These are phyloP conservation scores for Fagopyrum homotropicum DNA, from an alignment of 148 eudicot genomes.

Conservation along the genomic window DNA sequence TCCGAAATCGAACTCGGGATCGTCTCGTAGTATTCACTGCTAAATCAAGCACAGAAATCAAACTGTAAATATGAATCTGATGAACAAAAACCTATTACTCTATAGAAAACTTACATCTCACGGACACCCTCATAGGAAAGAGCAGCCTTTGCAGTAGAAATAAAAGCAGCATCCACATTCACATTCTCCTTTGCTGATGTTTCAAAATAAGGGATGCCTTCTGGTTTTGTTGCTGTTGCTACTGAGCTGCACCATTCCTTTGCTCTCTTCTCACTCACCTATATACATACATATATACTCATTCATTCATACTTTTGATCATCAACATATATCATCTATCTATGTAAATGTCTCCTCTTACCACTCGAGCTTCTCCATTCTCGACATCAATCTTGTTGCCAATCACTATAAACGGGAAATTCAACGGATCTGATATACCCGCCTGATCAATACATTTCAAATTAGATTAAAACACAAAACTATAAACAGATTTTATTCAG, in stretches of 20 bases:
- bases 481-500: not conserved
- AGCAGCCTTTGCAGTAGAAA: conserved; percentile 47
- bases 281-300: not conserved
- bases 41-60: not conserved
- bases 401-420: conserved; percentile 52
- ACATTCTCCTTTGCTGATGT: conserved; percentile 55
- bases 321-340: not conserved
- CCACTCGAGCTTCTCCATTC: conserved; percentile 44
- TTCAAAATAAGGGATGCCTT: conserved; percentile 48
- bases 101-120: conserved; percentile 29
- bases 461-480: not conserved
- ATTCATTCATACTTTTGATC: not conserved
- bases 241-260: conserved; percentile 55
- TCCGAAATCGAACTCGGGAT: conserved; percentile 35
- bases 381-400: conserved; percentile 63
- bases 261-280: conserved; percentile 50
- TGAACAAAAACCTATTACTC: no score
- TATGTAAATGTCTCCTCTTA: conserved; percentile 16
- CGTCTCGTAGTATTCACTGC: conserved; percentile 26
- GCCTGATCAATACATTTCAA: conserved; percentile 25
- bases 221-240: conserved; percentile 15
- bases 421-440: conserved; percentile 40
- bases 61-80: not conserved
- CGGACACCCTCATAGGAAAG: conserved; percentile 24
- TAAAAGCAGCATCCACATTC: conserved; percentile 57